Evolutionary conservation across 2,329 filamentous ascomycete genomes (phyloP), one percentile per base, ranked within the genome.

Genomic region (Xylariales sp.): DNA sequence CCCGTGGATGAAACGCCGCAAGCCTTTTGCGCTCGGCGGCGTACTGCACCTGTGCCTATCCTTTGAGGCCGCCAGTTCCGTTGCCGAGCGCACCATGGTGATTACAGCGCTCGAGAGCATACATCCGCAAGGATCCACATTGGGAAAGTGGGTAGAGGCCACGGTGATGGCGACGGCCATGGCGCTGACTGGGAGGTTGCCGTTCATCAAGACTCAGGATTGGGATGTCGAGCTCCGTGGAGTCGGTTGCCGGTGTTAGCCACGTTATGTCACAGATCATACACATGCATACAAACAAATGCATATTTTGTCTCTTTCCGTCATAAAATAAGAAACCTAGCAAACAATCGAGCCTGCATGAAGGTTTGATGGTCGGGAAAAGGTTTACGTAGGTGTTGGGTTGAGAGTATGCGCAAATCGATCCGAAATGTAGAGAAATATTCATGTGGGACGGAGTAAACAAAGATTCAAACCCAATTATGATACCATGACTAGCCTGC

Each of bases 141-240:
- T 55, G 29, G 51, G 52, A 10, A n/a, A n/a, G n/a, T 55, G 53
- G 51, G 41, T 46, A 23, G 51, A 55, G 7, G 45, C 41, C 15
- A 53, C 52, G 4, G 52, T 54, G 11, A 52, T 52, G 50, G 51
- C 52, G 18, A 55, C 54, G 16, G 49, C 49, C 4, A 53, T 52
- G 38, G 53, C 46, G 11, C 54, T 54, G 28, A 50, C 51, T 2
- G 51, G 52, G n/a, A 50, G 53, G 7, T 35, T 50, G 7, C 50
- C 46, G 7, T 55, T 55, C 29, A 42, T 55, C 2, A 54, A 47
- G 33, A 25, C 23, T 8, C 23, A 25, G 23, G 23, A 25, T 25
- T 25, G 23, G 23, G n/a, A 8, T 25, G 23, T 25, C 23, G 23
- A 25, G 23, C 23, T 25, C 23, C 23, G 23, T 8, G 23, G 23